These are phyloP conservation scores for Paraconiothyrium sp. DNA, from an alignment of 2,329 filamentous ascomycete genomes.

Conservation along the genomic window DNA sequence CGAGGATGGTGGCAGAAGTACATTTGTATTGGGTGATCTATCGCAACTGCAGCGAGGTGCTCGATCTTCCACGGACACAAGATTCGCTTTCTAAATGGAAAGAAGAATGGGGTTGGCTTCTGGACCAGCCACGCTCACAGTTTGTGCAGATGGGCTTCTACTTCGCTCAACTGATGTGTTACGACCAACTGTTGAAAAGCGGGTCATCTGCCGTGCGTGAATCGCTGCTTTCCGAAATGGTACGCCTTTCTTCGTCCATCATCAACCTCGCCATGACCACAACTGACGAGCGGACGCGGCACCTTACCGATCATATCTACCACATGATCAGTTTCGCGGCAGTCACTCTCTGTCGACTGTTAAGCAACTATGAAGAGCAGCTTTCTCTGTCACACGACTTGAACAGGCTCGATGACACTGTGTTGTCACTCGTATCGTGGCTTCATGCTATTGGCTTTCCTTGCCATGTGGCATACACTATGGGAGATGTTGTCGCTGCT, in stretches of 20 bases:
- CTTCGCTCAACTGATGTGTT: constrained; percentile 56
- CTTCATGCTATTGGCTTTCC: constrained; percentile 54
- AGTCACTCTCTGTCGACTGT: constrained; percentile 50
- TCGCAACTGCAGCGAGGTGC: constrained; percentile 41
- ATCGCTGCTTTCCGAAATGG: constrained; percentile 54
- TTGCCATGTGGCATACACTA: constrained; percentile 54
- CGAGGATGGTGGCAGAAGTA: constrained; percentile 58
- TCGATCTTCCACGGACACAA: constrained; percentile 49
- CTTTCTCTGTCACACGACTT: constrained; percentile 44
- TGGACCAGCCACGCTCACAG: constrained; percentile 57
- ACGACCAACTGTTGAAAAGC: constrained; percentile 53
- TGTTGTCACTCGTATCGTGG: constrained; percentile 51
- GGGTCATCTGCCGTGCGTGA: constrained; percentile 45
- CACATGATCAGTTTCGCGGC: constrained; percentile 59
- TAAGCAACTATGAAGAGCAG: constrained; percentile 51
- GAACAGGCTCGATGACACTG: constrained; percentile 44
- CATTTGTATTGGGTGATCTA: constrained; percentile 59
- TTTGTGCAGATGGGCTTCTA: constrained; percentile 59
- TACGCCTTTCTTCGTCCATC: constrained; percentile 52
- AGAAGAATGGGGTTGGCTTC: constrained; percentile 52
- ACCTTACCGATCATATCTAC: constrained; percentile 59
- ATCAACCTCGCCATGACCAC: constrained; percentile 56
- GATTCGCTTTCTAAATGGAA: constrained; percentile 50
- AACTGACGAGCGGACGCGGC: constrained; percentile 55
- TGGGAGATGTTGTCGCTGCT: constrained; percentile 51